Evolutionary conservation across 805 yeast species (phyloP).

Genomic region (Candida lessepsii): DNA sequence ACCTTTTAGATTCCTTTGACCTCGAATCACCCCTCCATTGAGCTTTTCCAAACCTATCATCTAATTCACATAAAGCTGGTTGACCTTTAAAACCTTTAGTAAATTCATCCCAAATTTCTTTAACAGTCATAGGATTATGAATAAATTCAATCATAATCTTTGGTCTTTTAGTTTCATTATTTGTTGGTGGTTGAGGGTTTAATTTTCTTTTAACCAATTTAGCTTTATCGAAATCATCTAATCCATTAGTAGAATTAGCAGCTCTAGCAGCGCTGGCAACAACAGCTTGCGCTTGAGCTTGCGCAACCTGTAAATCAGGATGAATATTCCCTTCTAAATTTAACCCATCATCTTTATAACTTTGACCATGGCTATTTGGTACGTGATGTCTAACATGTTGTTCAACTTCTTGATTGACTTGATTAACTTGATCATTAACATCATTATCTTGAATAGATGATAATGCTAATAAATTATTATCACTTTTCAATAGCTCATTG

Average conservation of each 20-base stretch:
- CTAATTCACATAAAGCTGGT: constrained; percentile 42
- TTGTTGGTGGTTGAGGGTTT: background rate
- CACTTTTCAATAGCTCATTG: constrained; percentile 30
- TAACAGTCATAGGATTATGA: constrained; percentile 45
- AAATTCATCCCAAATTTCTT: constrained; percentile 45
- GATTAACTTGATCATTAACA: constrained; percentile 19
- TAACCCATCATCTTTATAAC: constrained; percentile 14
- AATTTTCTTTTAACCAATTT: constrained; percentile 8
- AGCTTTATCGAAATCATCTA: constrained; percentile 9
- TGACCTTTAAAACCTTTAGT: constrained; percentile 45
- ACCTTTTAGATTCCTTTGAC: constrained; percentile 43
- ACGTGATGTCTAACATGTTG: constrained; percentile 22
- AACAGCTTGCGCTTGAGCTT: constrained; percentile 10
- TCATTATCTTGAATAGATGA: constrained; percentile 17
- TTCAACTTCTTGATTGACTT: constrained; percentile 22
- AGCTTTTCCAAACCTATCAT: constrained; percentile 41
- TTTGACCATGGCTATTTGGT: constrained; percentile 3
- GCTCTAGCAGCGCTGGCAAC: constrained; percentile 19
- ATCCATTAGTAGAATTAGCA: constrained; percentile 10
- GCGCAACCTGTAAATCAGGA: constrained; percentile 34
- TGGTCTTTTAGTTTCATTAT: constrained; percentile 27
- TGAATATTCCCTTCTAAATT: constrained; percentile 37
- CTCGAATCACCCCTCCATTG: constrained; percentile 48
- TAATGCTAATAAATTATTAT: constrained; percentile 25
- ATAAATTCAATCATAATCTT: constrained; percentile 38